Evolutionary conservation across 345 rosid species (phyloP).

Genomic region (Murraya paniculata): DNA sequence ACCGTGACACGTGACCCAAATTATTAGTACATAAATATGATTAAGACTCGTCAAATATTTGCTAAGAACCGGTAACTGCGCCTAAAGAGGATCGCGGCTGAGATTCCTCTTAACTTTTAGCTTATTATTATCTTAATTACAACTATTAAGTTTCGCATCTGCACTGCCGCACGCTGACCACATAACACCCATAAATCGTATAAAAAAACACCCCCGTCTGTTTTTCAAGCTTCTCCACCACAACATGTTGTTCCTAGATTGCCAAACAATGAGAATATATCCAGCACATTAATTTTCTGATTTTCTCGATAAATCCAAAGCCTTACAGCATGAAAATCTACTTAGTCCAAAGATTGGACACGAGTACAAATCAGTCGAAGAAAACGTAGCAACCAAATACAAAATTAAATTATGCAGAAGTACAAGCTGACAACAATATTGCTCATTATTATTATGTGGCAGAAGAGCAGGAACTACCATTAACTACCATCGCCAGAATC

Average conservation of each 20-base stretch:
- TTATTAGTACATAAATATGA: no score
- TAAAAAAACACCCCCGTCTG: background rate
- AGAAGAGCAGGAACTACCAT: constrained; percentile 16
- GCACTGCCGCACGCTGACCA: background rate
- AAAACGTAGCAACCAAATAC: background rate
- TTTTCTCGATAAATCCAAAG: constrained; percentile 11
- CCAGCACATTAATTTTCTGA: constrained; percentile 8
- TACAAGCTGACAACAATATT: background rate
- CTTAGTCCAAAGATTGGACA: background rate
- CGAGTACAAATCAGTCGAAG: background rate
- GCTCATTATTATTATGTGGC: background rate
- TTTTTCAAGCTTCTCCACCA: no score
- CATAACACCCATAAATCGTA: background rate
- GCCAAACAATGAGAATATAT: constrained; percentile 17
- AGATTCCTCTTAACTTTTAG: background rate
- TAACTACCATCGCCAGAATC: constrained; percentile 9
- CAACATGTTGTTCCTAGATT: background rate
- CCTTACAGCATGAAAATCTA: constrained; percentile 2
- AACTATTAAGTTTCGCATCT: constrained; percentile 1
- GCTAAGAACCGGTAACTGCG: no score
- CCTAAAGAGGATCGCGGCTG: no score
- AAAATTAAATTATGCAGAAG: background rate
- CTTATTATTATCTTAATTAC: background rate
- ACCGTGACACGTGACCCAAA: no score
- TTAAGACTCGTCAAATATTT: no score